phyloP scores from a whole-genome alignment of 2,329 filamentous ascomycete genomes.

The Ramichloridium luteum region DNA sequence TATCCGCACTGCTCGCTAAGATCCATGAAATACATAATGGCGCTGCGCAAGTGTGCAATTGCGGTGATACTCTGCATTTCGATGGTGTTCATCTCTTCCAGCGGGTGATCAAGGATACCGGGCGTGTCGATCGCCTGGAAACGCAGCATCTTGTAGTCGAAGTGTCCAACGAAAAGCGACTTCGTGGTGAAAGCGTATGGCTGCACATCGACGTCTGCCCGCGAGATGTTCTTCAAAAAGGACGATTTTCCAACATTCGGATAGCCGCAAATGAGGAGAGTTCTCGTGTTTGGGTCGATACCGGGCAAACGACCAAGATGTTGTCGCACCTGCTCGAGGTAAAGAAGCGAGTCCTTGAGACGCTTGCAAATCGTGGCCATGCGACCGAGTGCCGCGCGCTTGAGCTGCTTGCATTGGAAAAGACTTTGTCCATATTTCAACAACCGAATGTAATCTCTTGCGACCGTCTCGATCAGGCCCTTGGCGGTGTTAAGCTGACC shows the following conservation, averaged over 20 bases:
- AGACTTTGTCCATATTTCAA: slow-evolving; percentile 94
- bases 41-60: slow-evolving; percentile 88
- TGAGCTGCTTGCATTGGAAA: slow-evolving; percentile 98
- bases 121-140: slow-evolving; percentile 95
- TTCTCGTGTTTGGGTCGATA: slow-evolving; percentile 97
- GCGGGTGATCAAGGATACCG: slow-evolving; percentile 92
- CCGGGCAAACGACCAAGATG: slow-evolving; percentile 92
- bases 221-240: slow-evolving; percentile 82
- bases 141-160: slow-evolving; percentile 87
- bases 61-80: slow-evolving; percentile 99
- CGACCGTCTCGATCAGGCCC: slow-evolving; percentile 90
- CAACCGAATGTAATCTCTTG: slow-evolving; percentile 88
- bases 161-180: slow-evolving; percentile 92
- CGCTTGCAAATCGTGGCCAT: slow-evolving; percentile 97
- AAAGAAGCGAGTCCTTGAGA: slow-evolving; percentile 85
- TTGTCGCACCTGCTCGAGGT: slow-evolving; percentile 92
- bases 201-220: slow-evolving; percentile 92
- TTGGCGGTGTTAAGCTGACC: slow-evolving; percentile 94
- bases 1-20: slow-evolving; percentile 94
- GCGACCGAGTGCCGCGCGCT: slow-evolving; percentile 86
- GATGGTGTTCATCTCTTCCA: slow-evolving; percentile 99
- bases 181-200: slow-evolving; percentile 99
- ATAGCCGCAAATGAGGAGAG: slow-evolving; percentile 91
- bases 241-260: slow-evolving; percentile 97
- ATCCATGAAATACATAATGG: slow-evolving; percentile 97